phyloP scores from a whole-genome alignment of 2,329 filamentous ascomycete genomes.

The Cladosporium halotolerans region DNA sequence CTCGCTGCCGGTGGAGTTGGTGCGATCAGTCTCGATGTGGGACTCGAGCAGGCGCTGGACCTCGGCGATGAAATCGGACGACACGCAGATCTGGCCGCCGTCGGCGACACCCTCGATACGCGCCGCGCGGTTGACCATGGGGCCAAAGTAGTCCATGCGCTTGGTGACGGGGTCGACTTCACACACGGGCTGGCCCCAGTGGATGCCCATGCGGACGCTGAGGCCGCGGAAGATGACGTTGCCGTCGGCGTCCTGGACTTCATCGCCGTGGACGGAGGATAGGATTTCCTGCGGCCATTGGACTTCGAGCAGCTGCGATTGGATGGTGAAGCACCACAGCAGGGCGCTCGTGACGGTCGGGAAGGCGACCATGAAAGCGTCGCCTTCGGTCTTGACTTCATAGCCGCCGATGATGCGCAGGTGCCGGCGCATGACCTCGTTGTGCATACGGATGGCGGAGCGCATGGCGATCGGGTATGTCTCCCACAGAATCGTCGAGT shows the following conservation, averaged over 20 bases:
- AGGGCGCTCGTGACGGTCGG: conserved; percentile 90
- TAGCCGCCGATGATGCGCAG: conserved; percentile 91
- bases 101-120: conserved; percentile 92
- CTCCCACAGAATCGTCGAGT: conserved; percentile 93
- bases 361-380: conserved; percentile 99
- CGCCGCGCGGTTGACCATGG: conserved; percentile 96
- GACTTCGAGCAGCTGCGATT: conserved; percentile 78
- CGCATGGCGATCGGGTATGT: conserved; percentile 92
- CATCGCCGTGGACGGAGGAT: conserved; percentile 76
- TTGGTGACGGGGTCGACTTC: conserved; percentile 94
- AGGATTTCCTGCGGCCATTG: conserved; percentile 92
- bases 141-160: conserved; percentile 98
- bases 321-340: conserved; percentile 93
- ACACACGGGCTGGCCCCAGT: conserved; percentile 90
- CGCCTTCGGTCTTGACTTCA: conserved; percentile 98
- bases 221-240: conserved; percentile 88
- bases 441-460: conserved; percentile 94
- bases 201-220: conserved; percentile 94
- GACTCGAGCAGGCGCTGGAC: conserved; percentile 85
- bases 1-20: conserved; percentile 62
- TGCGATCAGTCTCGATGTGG: conserved; percentile 77
- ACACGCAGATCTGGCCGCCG: conserved; percentile 93
- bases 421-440: conserved; percentile 91
- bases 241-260: conserved; percentile 74
- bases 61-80: conserved; percentile 93